phyloP scores from a whole-genome alignment of 73 alveolate species.

The Tetrahymena malaccensis region DNA sequence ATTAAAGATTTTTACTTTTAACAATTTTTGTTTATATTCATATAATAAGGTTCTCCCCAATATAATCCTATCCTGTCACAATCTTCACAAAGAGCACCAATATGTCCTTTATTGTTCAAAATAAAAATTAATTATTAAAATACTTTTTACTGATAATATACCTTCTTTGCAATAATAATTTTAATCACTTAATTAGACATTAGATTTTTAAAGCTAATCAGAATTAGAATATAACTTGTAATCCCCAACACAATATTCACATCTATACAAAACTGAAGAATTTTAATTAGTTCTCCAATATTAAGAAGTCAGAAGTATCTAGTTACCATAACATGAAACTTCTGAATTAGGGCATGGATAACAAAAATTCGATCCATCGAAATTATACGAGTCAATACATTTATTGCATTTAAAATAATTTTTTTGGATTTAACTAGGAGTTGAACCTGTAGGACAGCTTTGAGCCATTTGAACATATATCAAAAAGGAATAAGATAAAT shows the following conservation, averaged over 20 bases:
- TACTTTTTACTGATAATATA: neutral
- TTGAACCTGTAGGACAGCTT: neutral
- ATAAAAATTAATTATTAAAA: no score
- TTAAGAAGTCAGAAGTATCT: neutral
- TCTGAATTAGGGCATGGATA: neutral
- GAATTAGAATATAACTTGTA: neutral
- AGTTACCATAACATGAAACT: neutral
- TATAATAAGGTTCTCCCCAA: neutral
- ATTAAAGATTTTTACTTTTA: neutral
- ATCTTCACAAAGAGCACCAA: neutral
- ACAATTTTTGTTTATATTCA: neutral
- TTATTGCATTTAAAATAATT: neutral
- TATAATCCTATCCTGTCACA: neutral
- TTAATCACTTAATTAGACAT: neutral
- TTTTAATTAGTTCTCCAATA: neutral
- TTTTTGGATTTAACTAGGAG: neutral
- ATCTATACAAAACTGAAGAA: neutral
- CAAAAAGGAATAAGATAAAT: neutral
- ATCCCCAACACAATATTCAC: neutral
- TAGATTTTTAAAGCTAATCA: no score
- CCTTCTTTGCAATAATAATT: neutral
- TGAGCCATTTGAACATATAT: neutral
- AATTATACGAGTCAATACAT: neutral
- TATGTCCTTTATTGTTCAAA: neutral
- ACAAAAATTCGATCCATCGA: neutral